Base-by-base conservation (phyloP, 2,329 filamentous ascomycete genomes). In the Ophiocordyceps robertsii region DNA sequence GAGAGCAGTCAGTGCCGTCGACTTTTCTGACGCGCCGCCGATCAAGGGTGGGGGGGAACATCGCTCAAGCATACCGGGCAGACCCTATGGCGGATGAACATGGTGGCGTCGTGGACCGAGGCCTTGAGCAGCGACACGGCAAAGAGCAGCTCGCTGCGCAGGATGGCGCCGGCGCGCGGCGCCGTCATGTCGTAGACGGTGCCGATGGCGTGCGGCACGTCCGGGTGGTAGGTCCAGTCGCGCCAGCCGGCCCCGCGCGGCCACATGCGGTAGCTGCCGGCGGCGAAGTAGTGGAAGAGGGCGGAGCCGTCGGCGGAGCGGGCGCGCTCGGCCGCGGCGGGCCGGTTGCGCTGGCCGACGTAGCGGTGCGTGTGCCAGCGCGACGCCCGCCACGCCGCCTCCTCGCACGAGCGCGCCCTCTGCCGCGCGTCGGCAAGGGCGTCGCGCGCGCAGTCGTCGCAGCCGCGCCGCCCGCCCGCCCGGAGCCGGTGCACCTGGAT, bases 131-230 rank as follows among this genome's bases (percentile, higher is more conserved):
- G 35, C 24, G 37, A 29, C 2, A 41, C 21, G 14, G 35, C 38
- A 35, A 45, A 13, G 17, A 42, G 40, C 36, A 45, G 24, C 37
- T 45, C 43, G 17, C 40, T 45, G 9, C 40, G 36, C 10, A 45
- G 40, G 9, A 45, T 11, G 3, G 24, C 12, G 11, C 24, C 31
- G 7, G 17, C 14, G 3, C 30, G 37, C 7, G 43, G 43, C 9
- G 16, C 11, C 32, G 8, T 17, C 11, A 19, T 36, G 21, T 45
- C 43, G 31, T 21, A 40, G 3, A 45, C 40, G 1, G 43, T 45
- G 17, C 35, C 43, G 9, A 42, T 36, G n/a, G 43, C 30, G 16
- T 45, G 43, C 4, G 43, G 43, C 14, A 45, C 32, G 37, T 39
- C 37, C 12, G 40, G 31, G 19, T 45, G 16, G 33, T 37, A 37